A percentile compares a stretch with the other conserved stretches of the same genome.
Evolutionary conservation across 805 yeast species (phyloP).

Genomic region (Zygosaccharomyces kombuchaensis): DNA sequence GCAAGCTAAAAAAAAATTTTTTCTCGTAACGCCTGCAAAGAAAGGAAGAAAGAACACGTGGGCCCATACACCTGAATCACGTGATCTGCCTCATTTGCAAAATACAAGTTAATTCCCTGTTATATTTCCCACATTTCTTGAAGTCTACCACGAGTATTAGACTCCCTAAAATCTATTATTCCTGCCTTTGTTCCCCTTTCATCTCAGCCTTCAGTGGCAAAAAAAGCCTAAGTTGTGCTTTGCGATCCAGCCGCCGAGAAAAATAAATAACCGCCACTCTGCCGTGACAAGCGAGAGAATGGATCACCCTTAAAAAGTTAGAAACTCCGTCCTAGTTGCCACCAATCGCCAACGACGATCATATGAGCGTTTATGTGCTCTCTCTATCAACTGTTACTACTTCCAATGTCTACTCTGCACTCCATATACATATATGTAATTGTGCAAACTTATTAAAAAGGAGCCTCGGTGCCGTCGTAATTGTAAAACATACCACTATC

Average conservation of each 20-base stretch:
- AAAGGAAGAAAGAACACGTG: background rate
- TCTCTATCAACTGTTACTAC: no score
- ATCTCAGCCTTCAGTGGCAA: background rate
- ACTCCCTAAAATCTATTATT: no score
- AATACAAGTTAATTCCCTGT: background rate
- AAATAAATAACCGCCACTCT: conserved; percentile 43
- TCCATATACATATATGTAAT: no score
- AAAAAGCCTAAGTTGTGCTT: background rate
- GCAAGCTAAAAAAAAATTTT: background rate
- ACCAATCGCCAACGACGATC: no score
- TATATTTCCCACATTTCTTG: background rate
- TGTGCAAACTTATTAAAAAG: background rate
- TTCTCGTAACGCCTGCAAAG: background rate
- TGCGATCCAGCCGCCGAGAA: conserved; percentile 1
- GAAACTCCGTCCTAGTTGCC: no score
- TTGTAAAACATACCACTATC: conserved; percentile 28
- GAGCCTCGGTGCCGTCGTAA: conserved; percentile 21
- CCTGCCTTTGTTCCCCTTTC: background rate
- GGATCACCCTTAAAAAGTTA: no score
- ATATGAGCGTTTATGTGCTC: no score
- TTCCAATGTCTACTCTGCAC: no score
- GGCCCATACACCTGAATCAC: background rate
- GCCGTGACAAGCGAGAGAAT: no score
- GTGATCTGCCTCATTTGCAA: background rate
- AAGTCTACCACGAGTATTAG: background rate